These are phyloP conservation scores for Cucumis melo DNA, from an alignment of 306 rosid genomes.

Conservation along the genomic window DNA sequence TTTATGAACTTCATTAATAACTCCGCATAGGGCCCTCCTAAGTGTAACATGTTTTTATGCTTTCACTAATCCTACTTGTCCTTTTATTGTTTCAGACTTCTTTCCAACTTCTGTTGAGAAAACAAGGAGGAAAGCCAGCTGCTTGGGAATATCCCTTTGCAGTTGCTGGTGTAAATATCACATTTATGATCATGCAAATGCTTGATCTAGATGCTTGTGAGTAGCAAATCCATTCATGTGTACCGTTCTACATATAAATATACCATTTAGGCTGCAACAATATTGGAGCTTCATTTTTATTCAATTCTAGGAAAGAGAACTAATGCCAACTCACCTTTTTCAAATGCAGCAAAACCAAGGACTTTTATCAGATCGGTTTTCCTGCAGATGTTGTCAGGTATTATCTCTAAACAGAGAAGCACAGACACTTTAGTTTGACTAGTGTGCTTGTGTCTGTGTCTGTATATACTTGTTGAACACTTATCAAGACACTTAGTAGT, in stretches of 20 bases:
- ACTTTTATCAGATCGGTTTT: slow-evolving; percentile 58
- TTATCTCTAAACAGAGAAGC: background rate
- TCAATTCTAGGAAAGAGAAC: background rate
- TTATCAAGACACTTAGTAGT: no score
- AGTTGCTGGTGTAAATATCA: slow-evolving; percentile 78
- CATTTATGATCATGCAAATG: slow-evolving; percentile 89
- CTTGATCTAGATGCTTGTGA: slow-evolving; percentile 69
- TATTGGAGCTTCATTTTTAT: background rate
- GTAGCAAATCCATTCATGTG: background rate
- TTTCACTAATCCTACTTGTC: background rate
- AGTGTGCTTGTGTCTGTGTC: no score
- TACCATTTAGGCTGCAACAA: background rate
- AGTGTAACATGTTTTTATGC: background rate
- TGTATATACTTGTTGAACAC: no score
- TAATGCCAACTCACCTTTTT: slow-evolving; percentile 11
- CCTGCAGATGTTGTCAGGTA: slow-evolving; percentile 74
- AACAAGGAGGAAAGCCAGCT: slow-evolving; percentile 65
- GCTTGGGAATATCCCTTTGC: slow-evolving; percentile 83
- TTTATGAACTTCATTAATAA: background rate
- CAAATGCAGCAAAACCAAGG: slow-evolving; percentile 71
- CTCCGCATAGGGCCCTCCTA: background rate
- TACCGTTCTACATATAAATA: background rate
- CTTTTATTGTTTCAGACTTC: slow-evolving; percentile 31
- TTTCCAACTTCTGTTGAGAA: slow-evolving; percentile 49
- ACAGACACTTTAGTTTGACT: no score